Evolutionary conservation across 441 rosid species (phyloP).

Genomic region (Erysimum cheiri): DNA sequence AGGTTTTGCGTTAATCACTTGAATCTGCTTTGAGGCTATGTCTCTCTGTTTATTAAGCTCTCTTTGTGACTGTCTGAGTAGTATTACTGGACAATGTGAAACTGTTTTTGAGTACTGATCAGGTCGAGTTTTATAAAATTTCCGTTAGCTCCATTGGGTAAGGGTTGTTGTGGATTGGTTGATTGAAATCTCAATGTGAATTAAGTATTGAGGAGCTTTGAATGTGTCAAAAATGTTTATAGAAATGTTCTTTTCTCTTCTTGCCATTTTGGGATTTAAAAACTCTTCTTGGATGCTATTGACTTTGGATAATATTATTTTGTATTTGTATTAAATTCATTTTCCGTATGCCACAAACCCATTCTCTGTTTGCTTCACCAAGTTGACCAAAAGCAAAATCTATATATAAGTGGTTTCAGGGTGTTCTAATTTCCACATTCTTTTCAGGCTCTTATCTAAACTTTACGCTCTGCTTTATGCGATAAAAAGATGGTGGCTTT

Average conservation of each 20-base stretch:
- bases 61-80: background rate
- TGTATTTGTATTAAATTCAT: slow-evolving; percentile 32
- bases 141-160: background rate
- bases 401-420: slow-evolving; percentile 40
- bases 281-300: slow-evolving; percentile 13
- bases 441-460: slow-evolving; percentile 33
- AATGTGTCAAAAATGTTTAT: slow-evolving; percentile 25
- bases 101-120: background rate
- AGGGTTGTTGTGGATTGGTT: slow-evolving; percentile 19
- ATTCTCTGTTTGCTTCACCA: slow-evolving; percentile 33
- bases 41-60: slow-evolving; percentile 2
- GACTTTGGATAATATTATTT: slow-evolving; percentile 43
- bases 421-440: slow-evolving; percentile 28
- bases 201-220: slow-evolving; percentile 14
- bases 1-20: background rate
- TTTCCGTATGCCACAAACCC: slow-evolving; percentile 34
- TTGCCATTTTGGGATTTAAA: slow-evolving; percentile 31
- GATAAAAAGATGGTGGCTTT: slow-evolving; percentile 89
- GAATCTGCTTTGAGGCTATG: slow-evolving; percentile 16
- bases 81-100: background rate
- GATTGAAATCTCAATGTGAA: slow-evolving; percentile 18
- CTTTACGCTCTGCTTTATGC: slow-evolving; percentile 26
- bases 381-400: slow-evolving; percentile 41
- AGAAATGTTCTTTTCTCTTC: slow-evolving; percentile 30
- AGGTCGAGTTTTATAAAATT: background rate